Conservation (phyloP, 1,284 basidiomycete genomes). For the Ganoderma lingzhi region DNA sequence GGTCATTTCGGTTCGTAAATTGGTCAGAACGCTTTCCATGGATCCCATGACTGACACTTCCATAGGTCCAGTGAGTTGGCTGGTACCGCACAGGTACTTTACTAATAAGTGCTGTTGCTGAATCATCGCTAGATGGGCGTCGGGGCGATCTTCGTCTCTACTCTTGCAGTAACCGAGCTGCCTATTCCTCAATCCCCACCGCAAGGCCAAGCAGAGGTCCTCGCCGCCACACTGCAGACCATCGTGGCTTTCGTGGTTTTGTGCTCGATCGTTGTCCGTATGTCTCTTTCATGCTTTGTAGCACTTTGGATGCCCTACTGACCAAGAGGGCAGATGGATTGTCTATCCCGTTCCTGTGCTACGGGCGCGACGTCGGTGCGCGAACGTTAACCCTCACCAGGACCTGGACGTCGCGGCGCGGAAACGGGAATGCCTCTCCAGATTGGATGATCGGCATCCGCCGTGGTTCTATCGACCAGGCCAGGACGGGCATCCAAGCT, state of each 20-base stretch:
- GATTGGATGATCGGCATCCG: conserved; percentile 60
- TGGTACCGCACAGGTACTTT: not conserved
- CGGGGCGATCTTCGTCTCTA: conserved; percentile 87
- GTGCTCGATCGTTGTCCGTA: conserved; percentile 83
- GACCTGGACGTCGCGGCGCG: conserved; percentile 40
- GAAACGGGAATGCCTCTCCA: conserved; percentile 36
- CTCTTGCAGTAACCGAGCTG: conserved; percentile 74
- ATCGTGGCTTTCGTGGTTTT: conserved; percentile 88
- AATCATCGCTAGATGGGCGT: conserved; percentile 69
- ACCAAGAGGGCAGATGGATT: conserved; percentile 71
- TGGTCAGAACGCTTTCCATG: not conserved
- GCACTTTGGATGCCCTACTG: not conserved
- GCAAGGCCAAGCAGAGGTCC: conserved; percentile 69
- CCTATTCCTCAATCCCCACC: conserved; percentile 68
- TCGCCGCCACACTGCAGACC: conserved; percentile 77
- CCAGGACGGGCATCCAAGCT: not conserved
- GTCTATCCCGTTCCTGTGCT: conserved; percentile 88
- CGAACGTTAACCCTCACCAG: conserved; percentile 52
- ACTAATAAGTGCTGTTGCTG: not conserved
- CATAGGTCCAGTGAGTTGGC: conserved; percentile 60
- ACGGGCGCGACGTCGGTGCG: conserved; percentile 72
- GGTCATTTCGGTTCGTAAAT: conserved; percentile 79
- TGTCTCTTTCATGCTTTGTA: conserved; percentile 37
- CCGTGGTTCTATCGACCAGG: conserved; percentile 34
- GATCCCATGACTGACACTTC: not conserved